phyloP scores from a whole-genome alignment of 371 early-diverging fungal species.

The Chytridium lagenaria region DNA sequence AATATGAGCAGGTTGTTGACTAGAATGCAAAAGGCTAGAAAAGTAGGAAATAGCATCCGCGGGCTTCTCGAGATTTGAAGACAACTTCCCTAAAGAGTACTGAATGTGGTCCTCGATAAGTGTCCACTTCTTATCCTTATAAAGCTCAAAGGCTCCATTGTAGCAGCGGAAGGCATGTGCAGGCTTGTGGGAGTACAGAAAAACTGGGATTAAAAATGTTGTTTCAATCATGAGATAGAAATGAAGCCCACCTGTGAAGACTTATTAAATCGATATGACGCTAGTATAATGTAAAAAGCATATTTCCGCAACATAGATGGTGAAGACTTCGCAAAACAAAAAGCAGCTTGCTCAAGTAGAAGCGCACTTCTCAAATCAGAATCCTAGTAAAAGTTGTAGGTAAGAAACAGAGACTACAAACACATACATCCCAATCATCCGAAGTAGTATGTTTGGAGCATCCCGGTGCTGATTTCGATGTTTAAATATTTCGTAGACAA shows the following conservation, averaged over 20 bases:
- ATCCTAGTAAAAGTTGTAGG: conserved; percentile 30
- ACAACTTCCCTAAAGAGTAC: conserved; percentile 83
- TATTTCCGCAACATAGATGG: conserved; percentile 80
- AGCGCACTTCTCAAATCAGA: conserved; percentile 75
- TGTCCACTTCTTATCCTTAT: conserved; percentile 74
- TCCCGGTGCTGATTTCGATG: conserved; percentile 71
- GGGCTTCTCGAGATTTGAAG: conserved; percentile 45
- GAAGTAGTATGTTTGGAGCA: conserved; percentile 69
- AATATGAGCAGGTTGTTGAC: conserved; percentile 63
- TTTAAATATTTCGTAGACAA: conserved; percentile 82
- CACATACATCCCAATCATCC: conserved; percentile 75
- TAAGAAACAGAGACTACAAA: neutral
- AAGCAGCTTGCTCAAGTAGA: conserved; percentile 88
- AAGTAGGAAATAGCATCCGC: conserved; percentile 58
- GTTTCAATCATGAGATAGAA: neutral
- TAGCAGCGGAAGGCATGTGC: conserved; percentile 81
- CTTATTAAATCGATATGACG: conserved; percentile 83
- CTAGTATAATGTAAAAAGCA: conserved; percentile 86
- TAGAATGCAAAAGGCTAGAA: conserved; percentile 68
- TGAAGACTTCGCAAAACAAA: conserved; percentile 68
- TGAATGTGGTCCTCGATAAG: conserved; percentile 85
- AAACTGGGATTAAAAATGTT: neutral
- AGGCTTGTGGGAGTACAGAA: conserved; percentile 52
- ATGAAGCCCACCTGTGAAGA: conserved; percentile 45
- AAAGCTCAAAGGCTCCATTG: conserved; percentile 64